Percentiles rank a stretch among this genome's conserved stretches.
Conservation (phyloP, 208 protist species). For the Willaertia magna region DNA sequence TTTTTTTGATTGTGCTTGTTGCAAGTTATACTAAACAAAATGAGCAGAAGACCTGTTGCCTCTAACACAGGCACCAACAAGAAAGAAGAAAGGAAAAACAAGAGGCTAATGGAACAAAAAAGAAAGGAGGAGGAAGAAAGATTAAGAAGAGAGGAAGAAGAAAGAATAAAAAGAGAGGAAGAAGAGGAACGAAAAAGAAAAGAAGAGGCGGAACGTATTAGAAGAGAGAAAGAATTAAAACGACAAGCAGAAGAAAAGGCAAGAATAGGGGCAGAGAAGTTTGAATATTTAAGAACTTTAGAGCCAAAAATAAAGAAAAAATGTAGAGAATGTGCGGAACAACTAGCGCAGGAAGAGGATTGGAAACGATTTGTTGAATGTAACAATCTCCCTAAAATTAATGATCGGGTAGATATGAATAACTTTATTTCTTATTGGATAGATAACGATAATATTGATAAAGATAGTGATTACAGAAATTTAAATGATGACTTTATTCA, state of each 20-base stretch:
- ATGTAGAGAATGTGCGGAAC: too few relatives aligned
- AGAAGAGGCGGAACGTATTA: background rate
- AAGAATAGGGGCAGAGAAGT: background rate
- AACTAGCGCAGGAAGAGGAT: background rate
- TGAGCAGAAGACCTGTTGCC: background rate
- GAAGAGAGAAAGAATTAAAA: background rate
- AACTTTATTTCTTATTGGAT: background rate
- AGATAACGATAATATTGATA: background rate
- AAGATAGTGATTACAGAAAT: background rate
- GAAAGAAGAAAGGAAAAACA: background rate
- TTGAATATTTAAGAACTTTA: background rate
- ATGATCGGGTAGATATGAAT: background rate
- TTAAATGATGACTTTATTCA: background rate
- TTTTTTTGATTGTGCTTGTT: too few relatives aligned
- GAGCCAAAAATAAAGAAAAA: too few relatives aligned
- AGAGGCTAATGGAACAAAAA: background rate
- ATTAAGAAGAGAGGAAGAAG: background rate
- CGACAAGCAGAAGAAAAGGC: background rate
- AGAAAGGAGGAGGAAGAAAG: background rate
- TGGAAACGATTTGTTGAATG: background rate
- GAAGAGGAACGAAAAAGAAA: background rate
- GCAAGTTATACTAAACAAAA: too few relatives aligned
- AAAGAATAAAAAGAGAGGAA: background rate
- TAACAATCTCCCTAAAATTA: background rate
- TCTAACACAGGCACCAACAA: background rate